Percentiles rank a stretch among this genome's conserved stretches.
Conservation (phyloP, 2,329 filamentous ascomycete species). For the Ophiostoma montium region DNA sequence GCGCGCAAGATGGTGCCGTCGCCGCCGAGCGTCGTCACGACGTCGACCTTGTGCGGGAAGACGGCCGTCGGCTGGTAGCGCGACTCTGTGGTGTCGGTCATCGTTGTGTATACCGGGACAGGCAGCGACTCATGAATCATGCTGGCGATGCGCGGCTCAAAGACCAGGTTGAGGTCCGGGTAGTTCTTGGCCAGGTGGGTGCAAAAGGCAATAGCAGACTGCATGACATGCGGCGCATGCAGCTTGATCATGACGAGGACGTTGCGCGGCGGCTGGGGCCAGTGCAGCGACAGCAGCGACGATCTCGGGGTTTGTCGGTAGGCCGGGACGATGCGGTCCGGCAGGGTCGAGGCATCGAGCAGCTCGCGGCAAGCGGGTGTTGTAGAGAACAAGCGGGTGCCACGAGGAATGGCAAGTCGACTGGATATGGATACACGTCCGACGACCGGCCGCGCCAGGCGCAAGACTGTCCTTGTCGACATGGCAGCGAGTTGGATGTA, state of each 20-base stretch:
- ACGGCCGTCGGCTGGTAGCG: conserved; percentile 25
- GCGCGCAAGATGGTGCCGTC: conserved; percentile 85
- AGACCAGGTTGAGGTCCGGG: conserved; percentile 63
- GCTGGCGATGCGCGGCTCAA: conserved; percentile 63
- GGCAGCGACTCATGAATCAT: conserved; percentile 55
- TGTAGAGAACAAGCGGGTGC: conserved; percentile 29
- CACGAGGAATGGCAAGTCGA: too few relatives aligned
- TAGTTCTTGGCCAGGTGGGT: conserved; percentile 70
- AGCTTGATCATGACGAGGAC: conserved; percentile 46
- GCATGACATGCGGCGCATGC: conserved; percentile 36
- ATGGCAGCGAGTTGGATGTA: not conserved
- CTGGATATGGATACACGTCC: too few relatives aligned
- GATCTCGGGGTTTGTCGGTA: conserved; percentile 46
- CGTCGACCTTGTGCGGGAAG: conserved; percentile 69
- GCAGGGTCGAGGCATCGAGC: conserved; percentile 34
- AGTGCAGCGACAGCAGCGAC: conserved; percentile 40
- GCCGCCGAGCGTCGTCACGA: conserved; percentile 80
- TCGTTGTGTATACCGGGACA: conserved; percentile 52
- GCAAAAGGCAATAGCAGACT: conserved; percentile 40
- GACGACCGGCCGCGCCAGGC: not conserved
- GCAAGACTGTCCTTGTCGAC: not conserved
- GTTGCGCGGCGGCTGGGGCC: conserved; percentile 39
- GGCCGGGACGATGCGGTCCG: conserved; percentile 43
- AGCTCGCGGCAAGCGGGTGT: conserved; percentile 32
- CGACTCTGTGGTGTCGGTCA: not conserved